A percentile compares a stretch with the other conserved stretches of the same genome.
Evolutionary conservation across 2,329 filamentous ascomycete genomes (phyloP).

Genomic region (Sporothrix protearum): DNA sequence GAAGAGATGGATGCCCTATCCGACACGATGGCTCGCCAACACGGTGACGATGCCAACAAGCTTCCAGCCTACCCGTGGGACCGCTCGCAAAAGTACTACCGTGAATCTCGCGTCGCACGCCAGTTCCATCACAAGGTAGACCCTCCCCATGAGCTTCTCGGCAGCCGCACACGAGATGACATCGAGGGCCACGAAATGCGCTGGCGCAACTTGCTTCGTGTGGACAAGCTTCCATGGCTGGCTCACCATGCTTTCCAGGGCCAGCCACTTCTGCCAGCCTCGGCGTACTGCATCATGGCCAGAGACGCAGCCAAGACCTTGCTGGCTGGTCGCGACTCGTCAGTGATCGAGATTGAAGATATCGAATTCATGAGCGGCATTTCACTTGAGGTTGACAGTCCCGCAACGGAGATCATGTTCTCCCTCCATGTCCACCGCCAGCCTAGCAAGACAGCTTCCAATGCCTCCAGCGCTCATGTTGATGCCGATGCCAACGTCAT

Average conservation of each 20-base stretch:
- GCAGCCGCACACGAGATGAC: constrained; percentile 23
- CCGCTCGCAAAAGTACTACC: constrained; percentile 26
- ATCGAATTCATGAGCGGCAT: constrained; percentile 37
- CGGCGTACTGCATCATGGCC: constrained; percentile 47
- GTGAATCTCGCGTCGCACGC: constrained; percentile 23
- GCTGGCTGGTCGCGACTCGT: constrained; percentile 30
- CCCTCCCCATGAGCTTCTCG: constrained; percentile 27
- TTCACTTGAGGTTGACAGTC: constrained; percentile 34
- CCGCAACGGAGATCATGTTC: constrained; percentile 40
- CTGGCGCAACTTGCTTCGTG: constrained; percentile 27
- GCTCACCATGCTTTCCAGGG: constrained; percentile 40
- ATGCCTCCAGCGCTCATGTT: not conserved
- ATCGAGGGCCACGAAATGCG: constrained; percentile 17
- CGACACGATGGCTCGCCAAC: constrained; percentile 4
- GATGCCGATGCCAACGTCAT: constrained; percentile 27
- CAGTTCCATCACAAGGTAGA: constrained; percentile 18
- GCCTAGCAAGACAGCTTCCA: not conserved
- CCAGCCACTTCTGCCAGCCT: constrained; percentile 45
- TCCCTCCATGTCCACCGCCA: constrained; percentile 32
- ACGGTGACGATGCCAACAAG: constrained; percentile 21
- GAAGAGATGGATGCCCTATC: constrained; percentile 28
- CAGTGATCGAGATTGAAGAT: constrained; percentile 35
- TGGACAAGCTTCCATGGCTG: constrained; percentile 28
- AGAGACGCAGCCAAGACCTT: constrained; percentile 41
- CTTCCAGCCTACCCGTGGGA: constrained; percentile 29